Conservation (phyloP, 345 rosid species). For the Excoecaria cochinchinensis region DNA sequence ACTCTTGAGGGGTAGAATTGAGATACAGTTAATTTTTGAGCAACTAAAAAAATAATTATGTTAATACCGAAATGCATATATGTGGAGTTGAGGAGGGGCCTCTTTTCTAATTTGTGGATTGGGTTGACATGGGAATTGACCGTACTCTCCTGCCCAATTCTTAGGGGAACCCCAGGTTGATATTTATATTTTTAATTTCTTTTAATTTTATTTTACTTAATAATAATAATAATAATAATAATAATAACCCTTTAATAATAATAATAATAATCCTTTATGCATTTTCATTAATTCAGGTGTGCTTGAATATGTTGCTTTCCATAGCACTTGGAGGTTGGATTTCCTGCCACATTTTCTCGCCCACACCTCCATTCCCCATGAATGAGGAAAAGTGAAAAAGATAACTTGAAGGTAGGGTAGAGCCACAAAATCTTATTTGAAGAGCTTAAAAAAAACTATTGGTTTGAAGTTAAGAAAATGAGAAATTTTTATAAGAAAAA, state of each 20-base stretch:
- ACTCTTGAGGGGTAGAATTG: background rate
- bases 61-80: background rate
- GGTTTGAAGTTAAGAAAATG: too few relatives aligned
- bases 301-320: background rate
- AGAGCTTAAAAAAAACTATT: too few relatives aligned
- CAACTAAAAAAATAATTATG: too few relatives aligned
- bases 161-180: background rate
- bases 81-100: background rate
- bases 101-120: conserved; percentile 8
- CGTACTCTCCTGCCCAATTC: background rate
- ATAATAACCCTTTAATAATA: background rate
- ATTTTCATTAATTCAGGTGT: background rate
- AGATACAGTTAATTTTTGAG: too few relatives aligned
- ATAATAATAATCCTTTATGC: background rate
- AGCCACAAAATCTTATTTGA: too few relatives aligned
- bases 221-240: background rate
- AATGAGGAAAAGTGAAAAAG: background rate
- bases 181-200: background rate
- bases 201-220: background rate
- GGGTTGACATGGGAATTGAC: conserved; percentile 16
- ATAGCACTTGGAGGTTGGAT: too few relatives aligned
- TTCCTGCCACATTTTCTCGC: too few relatives aligned
- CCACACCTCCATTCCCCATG: too few relatives aligned
- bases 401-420: background rate
- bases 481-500: too few relatives aligned